Base-by-base conservation (phyloP, 2,329 filamentous ascomycete species). In the Colletotrichum melonis region DNA sequence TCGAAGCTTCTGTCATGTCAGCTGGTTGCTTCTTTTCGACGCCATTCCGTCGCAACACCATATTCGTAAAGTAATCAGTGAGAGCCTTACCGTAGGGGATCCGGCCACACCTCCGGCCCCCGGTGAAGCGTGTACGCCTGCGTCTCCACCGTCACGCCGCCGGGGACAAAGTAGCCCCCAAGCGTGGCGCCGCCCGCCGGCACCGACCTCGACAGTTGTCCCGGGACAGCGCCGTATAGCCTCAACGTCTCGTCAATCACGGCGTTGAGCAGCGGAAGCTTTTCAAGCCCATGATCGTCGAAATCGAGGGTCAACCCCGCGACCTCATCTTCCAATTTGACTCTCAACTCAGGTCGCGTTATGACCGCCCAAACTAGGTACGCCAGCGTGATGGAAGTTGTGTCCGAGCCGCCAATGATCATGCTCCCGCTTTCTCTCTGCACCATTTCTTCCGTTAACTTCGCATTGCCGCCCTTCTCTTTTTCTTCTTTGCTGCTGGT, bases 331-430 rank as follows among this genome's bases (percentile, higher is more conserved):
- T 83, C 75, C 0, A 88, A 77, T 6, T 69, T 72, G 2, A 77
- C 75, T 38, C 78, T 78, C 38, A 85, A 69, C 0, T 76, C 66
- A 0, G 80, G 79, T 24, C 80, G 74, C 24, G 76, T 72, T 67
- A 80, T 81, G 12, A 86, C 77, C 6, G 78, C 76, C 83, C 84
- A 88, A 6, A 84, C 76, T 0, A 87, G 78, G 69, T 88, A 89
- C 0, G 87, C 89, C 60, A 89, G 74, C 0, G 86, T 86, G 19
- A 83, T 81, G 1, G 87, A 84, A 0, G 88, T 89, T 0, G 88
- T 90, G 71, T 89, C 88, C 55, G 82, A 87, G 3, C 88, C 88
- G 2, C 86, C 88, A 9, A 86, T 70, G 64, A 89, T 88, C 75
- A 86, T 88, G 0, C 75, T 77, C 24, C 81, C 79, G 0, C 86